Percentiles rank a stretch among this genome's conserved stretches.
Conservation (phyloP, 257 asterid genomes). For the Echium plantagineum region DNA sequence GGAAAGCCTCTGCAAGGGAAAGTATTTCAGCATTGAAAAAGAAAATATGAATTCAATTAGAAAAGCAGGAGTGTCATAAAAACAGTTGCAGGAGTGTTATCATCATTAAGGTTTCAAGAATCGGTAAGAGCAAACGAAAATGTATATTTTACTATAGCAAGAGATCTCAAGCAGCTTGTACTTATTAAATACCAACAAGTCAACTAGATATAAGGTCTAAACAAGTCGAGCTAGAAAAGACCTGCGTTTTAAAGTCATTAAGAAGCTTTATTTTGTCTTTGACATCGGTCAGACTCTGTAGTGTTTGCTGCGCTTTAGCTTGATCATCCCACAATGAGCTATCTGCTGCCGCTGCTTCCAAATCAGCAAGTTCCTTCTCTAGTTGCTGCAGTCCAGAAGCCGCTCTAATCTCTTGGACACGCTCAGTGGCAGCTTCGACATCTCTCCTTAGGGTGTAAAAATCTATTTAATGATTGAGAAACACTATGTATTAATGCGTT, state of each 20-base stretch:
- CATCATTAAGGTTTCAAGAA: no score
- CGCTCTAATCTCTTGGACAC: conserved; percentile 71
- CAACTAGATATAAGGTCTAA: neutral
- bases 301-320: conserved; percentile 82
- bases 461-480: conserved; percentile 38
- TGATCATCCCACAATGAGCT: conserved; percentile 93
- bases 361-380: conserved; percentile 45
- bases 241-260: conserved; percentile 80
- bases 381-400: conserved; percentile 70
- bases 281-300: conserved; percentile 79
- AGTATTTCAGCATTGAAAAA: no score
- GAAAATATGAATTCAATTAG: no score
- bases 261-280: conserved; percentile 83
- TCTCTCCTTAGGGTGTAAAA: conserved; percentile 79
- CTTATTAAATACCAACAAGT: neutral
- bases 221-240: conserved; percentile 11
- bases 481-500: neutral
- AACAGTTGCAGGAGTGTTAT: no score
- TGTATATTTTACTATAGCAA: neutral
- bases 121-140: no score
- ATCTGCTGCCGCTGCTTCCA: conserved; percentile 78
- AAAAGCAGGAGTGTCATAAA: no score
- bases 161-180: no score
- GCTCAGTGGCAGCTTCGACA: conserved; percentile 51
- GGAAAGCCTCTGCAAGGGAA: no score